Evolutionary conservation across 2,329 filamentous ascomycete genomes (phyloP), one percentile per base, ranked within the genome.

Genomic region (Xylariomycetidae sp.): DNA sequence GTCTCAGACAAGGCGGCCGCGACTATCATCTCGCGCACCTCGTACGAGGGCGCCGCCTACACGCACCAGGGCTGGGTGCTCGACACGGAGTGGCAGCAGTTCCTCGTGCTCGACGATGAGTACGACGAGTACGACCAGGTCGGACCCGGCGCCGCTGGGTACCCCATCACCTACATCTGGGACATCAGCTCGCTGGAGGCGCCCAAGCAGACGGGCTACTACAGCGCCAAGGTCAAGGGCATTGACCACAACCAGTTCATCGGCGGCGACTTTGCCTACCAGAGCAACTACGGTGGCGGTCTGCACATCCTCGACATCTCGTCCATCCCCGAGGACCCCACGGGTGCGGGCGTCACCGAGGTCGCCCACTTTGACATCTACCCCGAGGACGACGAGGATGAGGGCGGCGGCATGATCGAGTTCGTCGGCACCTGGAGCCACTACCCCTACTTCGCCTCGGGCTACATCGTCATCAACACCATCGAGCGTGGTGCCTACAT

Each of bases 41-140:
- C 66, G 5, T 76, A 75, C 54, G 62, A 67, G 14, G 72, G 72
- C 34, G 69, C 69, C 11, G 51, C 64, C 15, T 75, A 76, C 59
- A 72, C 69, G 4, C 72, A 76, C 51, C 72, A 76, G 48, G 72
- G 72, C 23, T 67, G 63, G 54, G 52, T 74, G 7, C 59, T 71
- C 30, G 62, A 70, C 45, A 47, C 50, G 14, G 49, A 59, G 40
- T 59, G 37, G 34, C 50, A 55, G 38, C 38, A 51, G 38, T 56
- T 45, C 48, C 59, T 70, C 12, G 54, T 70, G 12, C 52, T 69
- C n/a, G 66, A 70, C 46, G 66, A 70, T 44, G 67, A 70, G 42
- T 59, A 65, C 31, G 67, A 72, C 46, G 69, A 72, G 54, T 49
- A 56, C 26, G 58, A 66, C 29, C 37, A 42, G 12, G 54, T 56